Base-by-base conservation (phyloP, 1,284 basidiomycete genomes). In the Rhizoctonia solani region DNA sequence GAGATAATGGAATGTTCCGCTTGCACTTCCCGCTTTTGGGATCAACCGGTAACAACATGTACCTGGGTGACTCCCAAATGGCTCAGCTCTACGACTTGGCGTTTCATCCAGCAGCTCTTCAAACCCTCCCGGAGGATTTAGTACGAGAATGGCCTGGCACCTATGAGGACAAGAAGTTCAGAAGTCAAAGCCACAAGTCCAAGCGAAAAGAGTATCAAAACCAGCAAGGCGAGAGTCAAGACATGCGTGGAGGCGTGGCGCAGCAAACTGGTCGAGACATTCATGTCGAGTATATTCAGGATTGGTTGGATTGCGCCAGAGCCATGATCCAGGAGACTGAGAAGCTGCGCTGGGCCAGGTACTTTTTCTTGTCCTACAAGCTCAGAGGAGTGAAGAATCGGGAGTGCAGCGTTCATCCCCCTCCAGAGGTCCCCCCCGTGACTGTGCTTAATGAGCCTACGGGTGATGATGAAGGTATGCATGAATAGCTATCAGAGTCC, bases 271-370 rank as follows among this genome's bases (percentile, higher is more conserved):
- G 13, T 1, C 3, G 29, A 42, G 30, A 47, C 25, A 21, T 66
- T 8, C 63, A 66, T 42, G 32, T 42, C 19, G 42, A 16, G 4
- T 54, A 66, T 21, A 14, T 66, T 5, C 54, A 66, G 30, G 4
- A 6, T 4, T 55, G 21, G n/a, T 21, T 66, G 8, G 9, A 19
- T 2, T 19, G 23, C 11, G 32, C 54, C 1, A 25, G 42, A 6
- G 9, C 34, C 4, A 13, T 54, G 4, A 44, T 66, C 13, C 14
- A 66, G 13, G 25, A 9, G 1, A 23, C 8, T 19, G 6, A n/a
- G 3, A 14, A 47, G 53, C 52, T 66, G 6, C 19, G 8, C 23
- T 66, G 63, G 63, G 63, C 63, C 16, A 16, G 53, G 32, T 46
- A 30, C 4, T 66, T 47, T 14, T 46, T 66, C 30, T 66, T 66